Evolutionary conservation across 2,329 filamentous ascomycete genomes (phyloP).

Genomic region (Fonsecaea monophora): DNA sequence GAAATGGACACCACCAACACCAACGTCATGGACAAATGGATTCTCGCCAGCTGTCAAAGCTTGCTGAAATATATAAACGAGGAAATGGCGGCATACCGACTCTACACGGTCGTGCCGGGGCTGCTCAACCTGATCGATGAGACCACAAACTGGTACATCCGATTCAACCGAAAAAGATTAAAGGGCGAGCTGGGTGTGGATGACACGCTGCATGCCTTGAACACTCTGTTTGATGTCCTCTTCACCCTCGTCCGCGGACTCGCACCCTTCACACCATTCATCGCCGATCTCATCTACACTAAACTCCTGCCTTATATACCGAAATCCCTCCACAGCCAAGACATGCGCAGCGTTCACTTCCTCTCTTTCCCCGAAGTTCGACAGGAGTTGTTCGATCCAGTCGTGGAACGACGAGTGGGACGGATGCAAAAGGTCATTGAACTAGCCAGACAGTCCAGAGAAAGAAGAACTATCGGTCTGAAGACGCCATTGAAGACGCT

Average conservation of each 20-base stretch:
- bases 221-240: constrained; percentile 91
- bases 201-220: constrained; percentile 88
- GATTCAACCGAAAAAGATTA: constrained; percentile 82
- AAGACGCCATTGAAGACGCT: constrained; percentile 92
- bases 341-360: constrained; percentile 90
- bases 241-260: constrained; percentile 87
- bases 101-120: constrained; percentile 85
- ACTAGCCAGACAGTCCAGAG: constrained; percentile 82
- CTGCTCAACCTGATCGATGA: constrained; percentile 82
- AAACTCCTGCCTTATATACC: constrained; percentile 83
- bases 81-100: constrained; percentile 78
- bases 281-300: constrained; percentile 92
- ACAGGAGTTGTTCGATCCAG: constrained; percentile 83
- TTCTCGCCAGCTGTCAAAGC: constrained; percentile 83
- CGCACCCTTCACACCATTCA: constrained; percentile 93
- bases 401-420: constrained; percentile 82
- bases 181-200: constrained; percentile 85
- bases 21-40: constrained; percentile 93
- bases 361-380: constrained; percentile 86
- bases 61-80: constrained; percentile 84
- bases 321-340: constrained; percentile 69
- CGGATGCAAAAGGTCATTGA: constrained; percentile 98
- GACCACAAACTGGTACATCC: constrained; percentile 92
- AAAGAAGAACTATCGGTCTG: constrained; percentile 80
- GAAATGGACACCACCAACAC: constrained; percentile 72